Percentiles rank a stretch among this genome's conserved stretches.
These are phyloP conservation scores for Gamsiella multidivaricata DNA, from an alignment of 192 early-diverging fungal genomes.

Conservation along the genomic window DNA sequence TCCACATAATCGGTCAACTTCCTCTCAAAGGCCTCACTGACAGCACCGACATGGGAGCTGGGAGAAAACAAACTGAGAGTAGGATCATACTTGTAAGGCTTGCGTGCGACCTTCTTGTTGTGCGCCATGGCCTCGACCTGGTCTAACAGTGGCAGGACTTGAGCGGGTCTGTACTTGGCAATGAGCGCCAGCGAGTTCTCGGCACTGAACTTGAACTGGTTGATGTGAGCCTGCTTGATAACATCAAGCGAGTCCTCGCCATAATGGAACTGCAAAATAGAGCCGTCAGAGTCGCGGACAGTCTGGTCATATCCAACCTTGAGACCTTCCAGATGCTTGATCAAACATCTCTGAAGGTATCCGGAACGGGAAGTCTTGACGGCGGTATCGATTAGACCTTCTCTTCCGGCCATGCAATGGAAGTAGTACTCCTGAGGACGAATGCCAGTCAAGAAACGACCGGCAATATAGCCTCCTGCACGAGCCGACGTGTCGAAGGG, in stretches of 20 bases:
- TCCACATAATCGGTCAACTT: constrained; percentile 76
- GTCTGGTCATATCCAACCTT: constrained; percentile 97
- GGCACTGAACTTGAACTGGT: constrained; percentile 93
- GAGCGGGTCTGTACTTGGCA: constrained; percentile 81
- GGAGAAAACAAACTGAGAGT: constrained; percentile 86
- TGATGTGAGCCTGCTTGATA: constrained; percentile 90
- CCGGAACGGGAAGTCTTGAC: constrained; percentile 99
- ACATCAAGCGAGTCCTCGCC: constrained; percentile 98
- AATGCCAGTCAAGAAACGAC: constrained; percentile 98
- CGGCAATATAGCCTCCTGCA: constrained; percentile 96
- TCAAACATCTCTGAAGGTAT: constrained; percentile 98
- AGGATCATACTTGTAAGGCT: constrained; percentile 77
- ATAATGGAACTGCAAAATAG: constrained; percentile 97
- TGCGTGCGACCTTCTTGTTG: constrained; percentile 82
- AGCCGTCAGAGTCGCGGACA: constrained; percentile 95
- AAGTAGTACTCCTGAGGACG: constrained; percentile 93
- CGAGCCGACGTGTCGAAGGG: constrained; percentile 91
- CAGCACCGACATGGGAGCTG: constrained; percentile 84
- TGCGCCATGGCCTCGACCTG: constrained; percentile 77
- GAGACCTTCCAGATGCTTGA: constrained; percentile 98
- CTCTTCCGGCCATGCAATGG: constrained; percentile 99
- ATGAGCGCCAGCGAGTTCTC: constrained; percentile 88
- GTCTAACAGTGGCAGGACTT: constrained; percentile 73
- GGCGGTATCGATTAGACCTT: constrained; percentile 99
- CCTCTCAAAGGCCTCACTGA: constrained; percentile 87